A percentile compares a stretch with the other conserved stretches of the same genome.
These are phyloP conservation scores for Hymenoscyphus occultus DNA, from an alignment of 2,329 filamentous ascomycete species.

Conservation along the genomic window DNA sequence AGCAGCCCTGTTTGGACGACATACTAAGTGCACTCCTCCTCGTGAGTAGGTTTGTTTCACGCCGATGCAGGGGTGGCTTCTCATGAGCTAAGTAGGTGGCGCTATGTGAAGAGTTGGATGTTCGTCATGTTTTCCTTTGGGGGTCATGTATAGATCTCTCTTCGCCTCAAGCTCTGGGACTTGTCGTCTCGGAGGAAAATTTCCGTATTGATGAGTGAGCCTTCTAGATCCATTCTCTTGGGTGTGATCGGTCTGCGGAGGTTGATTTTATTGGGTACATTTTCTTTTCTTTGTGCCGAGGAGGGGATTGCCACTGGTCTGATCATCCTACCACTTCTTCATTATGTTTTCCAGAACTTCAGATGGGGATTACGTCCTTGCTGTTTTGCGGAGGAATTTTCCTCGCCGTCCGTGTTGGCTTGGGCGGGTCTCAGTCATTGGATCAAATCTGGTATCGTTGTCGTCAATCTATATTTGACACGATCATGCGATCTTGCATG, in stretches of 20 bases:
- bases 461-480: background rate
- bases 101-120: background rate
- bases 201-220: background rate
- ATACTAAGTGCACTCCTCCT: background rate
- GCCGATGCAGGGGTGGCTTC: background rate
- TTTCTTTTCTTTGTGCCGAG: conserved; percentile 2
- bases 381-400: background rate
- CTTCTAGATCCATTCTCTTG: background rate
- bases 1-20: background rate
- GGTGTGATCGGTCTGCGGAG: background rate
- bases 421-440: background rate
- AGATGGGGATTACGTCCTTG: too few relatives aligned
- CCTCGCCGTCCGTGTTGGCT: background rate
- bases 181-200: background rate
- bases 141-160: background rate
- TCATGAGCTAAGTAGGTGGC: background rate
- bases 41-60: background rate
- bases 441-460: background rate
- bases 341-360: background rate
- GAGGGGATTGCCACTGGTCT: background rate
- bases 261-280: background rate
- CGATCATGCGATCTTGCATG: conserved; percentile 1
- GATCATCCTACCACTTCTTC: background rate
- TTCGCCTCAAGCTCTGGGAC: too few relatives aligned
- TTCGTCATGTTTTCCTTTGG: conserved; percentile 2